These are phyloP conservation scores for Avena insularis DNA, from an alignment of 176 grass and related monocot genomes.

Conservation along the genomic window DNA sequence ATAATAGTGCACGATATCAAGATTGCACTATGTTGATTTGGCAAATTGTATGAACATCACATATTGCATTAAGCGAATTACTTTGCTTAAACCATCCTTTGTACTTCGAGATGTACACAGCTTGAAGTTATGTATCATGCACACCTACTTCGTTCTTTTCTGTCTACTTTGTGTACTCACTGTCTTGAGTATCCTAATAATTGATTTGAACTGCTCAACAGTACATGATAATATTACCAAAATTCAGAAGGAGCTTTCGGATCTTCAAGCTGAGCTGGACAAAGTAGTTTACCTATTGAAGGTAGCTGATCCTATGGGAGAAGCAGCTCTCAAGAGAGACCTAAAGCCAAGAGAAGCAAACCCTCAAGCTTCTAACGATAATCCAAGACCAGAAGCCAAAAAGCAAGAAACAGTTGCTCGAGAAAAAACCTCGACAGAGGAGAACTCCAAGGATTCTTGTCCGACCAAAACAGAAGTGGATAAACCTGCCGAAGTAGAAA, in stretches of 20 bases:
- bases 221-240: slow-evolving; percentile 72
- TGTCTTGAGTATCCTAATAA: slow-evolving; percentile 36
- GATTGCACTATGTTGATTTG: neutral
- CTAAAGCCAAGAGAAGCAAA: slow-evolving; percentile 54
- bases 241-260: slow-evolving; percentile 79
- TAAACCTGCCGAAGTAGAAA: slow-evolving; percentile 35
- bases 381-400: slow-evolving; percentile 37
- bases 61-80: neutral
- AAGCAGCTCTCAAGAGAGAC: slow-evolving; percentile 77
- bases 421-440: slow-evolving; percentile 24
- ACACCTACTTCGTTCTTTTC: slow-evolving; percentile 22
- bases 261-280: slow-evolving; percentile 76
- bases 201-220: slow-evolving; percentile 44
- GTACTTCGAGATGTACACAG: slow-evolving; percentile 3
- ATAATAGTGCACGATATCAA: neutral
- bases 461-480: slow-evolving; percentile 31
- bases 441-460: slow-evolving; percentile 47
- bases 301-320: slow-evolving; percentile 96
- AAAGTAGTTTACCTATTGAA: slow-evolving; percentile 86
- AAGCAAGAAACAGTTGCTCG: slow-evolving; percentile 48
- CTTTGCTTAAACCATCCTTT: slow-evolving; percentile 5
- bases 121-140: slow-evolving; percentile 6
- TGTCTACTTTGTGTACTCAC: slow-evolving; percentile 17
- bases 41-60: neutral
- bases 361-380: slow-evolving; percentile 30